Evolutionary conservation across 495 filamentous ascomycete species (phyloP).

Genomic region (Talaromyces borbonicus): DNA sequence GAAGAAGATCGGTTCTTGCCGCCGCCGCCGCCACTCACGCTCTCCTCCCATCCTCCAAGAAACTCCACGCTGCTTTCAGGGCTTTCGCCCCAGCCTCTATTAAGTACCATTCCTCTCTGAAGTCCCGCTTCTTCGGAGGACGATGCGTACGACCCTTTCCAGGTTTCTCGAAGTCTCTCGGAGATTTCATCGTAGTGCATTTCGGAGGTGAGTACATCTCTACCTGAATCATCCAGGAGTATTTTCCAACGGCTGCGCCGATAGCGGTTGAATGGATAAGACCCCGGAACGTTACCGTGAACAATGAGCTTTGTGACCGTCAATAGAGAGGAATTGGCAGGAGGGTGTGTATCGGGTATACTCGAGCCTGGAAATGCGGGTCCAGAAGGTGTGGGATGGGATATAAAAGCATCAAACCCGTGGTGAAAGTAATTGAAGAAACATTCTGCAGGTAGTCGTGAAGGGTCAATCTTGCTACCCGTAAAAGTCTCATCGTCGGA

Average conservation of each 20-base stretch:
- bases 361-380: slow-evolving; percentile 49
- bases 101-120: slow-evolving; percentile 77
- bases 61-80: slow-evolving; percentile 86
- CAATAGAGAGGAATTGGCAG: slow-evolving; percentile 45
- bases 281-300: slow-evolving; percentile 90
- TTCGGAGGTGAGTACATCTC: slow-evolving; percentile 55
- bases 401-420: slow-evolving; percentile 90
- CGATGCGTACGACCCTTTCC: slow-evolving; percentile 55
- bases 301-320: slow-evolving; percentile 85
- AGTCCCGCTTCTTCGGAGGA: slow-evolving; percentile 50
- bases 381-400: slow-evolving; percentile 56
- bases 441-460: slow-evolving; percentile 51
- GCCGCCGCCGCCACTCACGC: too few species aligned
- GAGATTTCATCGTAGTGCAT: slow-evolving; percentile 63
- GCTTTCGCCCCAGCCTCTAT: slow-evolving; percentile 83
- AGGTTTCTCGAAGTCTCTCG: slow-evolving; percentile 55
- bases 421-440: slow-evolving; percentile 97
- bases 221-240: slow-evolving; percentile 29
- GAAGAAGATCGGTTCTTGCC: slow-evolving; percentile 30
- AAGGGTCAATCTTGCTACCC: slow-evolving; percentile 23
- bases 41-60: slow-evolving; percentile 83
- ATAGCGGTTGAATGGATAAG: slow-evolving; percentile 93
- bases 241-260: slow-evolving; percentile 84
- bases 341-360: slow-evolving; percentile 22
- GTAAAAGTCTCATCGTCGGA: slow-evolving; percentile 52